Evolutionary conservation across 768 basidiomycete species (phyloP), one percentile per base, ranked within the genome.

Genomic region (Auricularia heimuer): DNA sequence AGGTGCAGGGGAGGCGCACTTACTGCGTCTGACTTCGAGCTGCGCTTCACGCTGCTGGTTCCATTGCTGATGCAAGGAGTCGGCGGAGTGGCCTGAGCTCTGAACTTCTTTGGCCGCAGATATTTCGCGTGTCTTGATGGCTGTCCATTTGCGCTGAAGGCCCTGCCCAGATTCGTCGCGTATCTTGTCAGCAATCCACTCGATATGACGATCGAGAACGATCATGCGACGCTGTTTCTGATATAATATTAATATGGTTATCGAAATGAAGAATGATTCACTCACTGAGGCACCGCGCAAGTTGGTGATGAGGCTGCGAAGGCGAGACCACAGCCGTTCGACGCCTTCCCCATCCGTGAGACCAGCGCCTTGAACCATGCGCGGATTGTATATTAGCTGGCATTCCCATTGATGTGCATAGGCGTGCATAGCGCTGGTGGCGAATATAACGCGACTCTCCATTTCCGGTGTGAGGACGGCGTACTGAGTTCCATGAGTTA

Each of bases 291-390:
- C n/a, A 6, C 12, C 34, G 7, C 56, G n/a, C 56, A 34, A 29
- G 6, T 18, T 60, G 34, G 21, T 18, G 16, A 60, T 60, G 8
- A 60, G 14, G 21, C 33, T 14, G 12, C 56, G 34, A 4, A 60
- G 3, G 11, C 29, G 29, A 4, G 56, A 60, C 78, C 77, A 80
- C 0, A 72, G 61, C 14, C 72, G 58, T 62, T 79, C 76, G 1
- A 72, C 68, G 1, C 75, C 75, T 63, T 79, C 77, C 7, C 75
- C 73, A 65, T 79, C 75, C 0, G 73, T 71, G 3, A 78, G 60
- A 0, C 78, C 76, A 44, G 76, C 63, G 8, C 75, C 75, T 8
- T 39, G 7, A 3, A 64, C 35, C 24, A 76, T 56, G 63, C 63
- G 63, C 11, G 44, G 44, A 33, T 29, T 36, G 24, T n/a, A 64